Base-by-base conservation (phyloP, 2,329 filamentous ascomycete species). In the Pochonia chlamydosporia region DNA sequence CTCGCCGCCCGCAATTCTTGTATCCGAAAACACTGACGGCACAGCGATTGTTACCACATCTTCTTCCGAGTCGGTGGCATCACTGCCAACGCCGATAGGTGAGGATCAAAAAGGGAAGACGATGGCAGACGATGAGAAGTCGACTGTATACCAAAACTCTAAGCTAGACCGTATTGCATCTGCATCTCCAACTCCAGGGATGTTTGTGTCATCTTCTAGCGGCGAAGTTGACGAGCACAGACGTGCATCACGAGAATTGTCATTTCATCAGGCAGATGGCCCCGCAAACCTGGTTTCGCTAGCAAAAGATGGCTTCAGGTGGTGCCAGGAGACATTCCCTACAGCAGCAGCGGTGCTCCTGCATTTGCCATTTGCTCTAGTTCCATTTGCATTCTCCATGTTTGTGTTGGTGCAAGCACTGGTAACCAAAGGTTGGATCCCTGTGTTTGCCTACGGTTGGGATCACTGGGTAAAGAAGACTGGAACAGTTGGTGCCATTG, bases 331-430 rank as follows among this genome's bases (percentile, higher is more conserved):
- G 57, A 88, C 84, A 0, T 89, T 89, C 41, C 85, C 85, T 0
- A 88, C 84, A 0, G 78, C 79, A 2, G 79, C 80, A 18, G 78
- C 81, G 0, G 84, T 89, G 0, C 60, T 84, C 5, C 65, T 75
- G 0, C 83, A 87, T 58, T 69, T 89, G 2, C 85, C 85, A 0
- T 78, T 85, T 45, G 75, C 82, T 0, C 73, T 89, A 0, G 72
- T 89, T 0, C 85, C 85, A 0, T 89, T 89, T 56, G 81, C 84
- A 0, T 81, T 89, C 47, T 73, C 76, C 51, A 89, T 89, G 85
- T 89, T 89, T 51, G 74, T 89, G 9, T 74, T 89, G 0, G 85
- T 89, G 0, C 84, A 89, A 58, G 84, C 76, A 0, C 65, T 89
- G 1, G 84, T 86, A 0, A 87, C 81, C 0, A 88, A 85, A 52